phyloP scores from a whole-genome alignment of 768 basidiomycete species.

The Nidularia sp. region DNA sequence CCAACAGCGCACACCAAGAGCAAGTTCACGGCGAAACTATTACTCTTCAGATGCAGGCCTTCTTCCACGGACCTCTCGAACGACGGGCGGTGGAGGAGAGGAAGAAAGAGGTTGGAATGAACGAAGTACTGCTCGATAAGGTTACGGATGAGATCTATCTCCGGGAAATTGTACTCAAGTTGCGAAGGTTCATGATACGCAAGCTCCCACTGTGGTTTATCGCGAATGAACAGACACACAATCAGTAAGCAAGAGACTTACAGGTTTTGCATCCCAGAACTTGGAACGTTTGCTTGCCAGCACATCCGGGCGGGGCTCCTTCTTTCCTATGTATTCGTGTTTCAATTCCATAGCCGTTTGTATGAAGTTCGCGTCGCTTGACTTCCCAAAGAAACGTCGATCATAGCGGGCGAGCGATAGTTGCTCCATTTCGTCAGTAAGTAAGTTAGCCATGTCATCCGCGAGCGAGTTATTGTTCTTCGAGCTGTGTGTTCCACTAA shows the following conservation, averaged over 20 bases:
- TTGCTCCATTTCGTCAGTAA: conserved; percentile 30
- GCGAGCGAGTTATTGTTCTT: conserved; percentile 26
- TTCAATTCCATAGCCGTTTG: conserved; percentile 56
- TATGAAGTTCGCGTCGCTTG: conserved; percentile 50
- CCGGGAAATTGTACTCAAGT: conserved; percentile 41
- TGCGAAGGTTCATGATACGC: conserved; percentile 4
- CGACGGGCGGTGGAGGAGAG: conserved; percentile 69
- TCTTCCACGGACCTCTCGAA: conserved; percentile 53
- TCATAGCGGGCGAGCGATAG: conserved; percentile 28
- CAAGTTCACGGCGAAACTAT: conserved; percentile 53
- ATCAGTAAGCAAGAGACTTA: conserved; percentile 11
- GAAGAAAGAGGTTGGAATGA: conserved; percentile 49
- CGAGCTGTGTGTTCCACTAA: conserved; percentile 13
- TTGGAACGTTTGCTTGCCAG: conserved; percentile 21
- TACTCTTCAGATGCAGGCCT: conserved; percentile 45
- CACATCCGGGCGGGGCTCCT: conserved; percentile 8
- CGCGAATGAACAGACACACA: background rate
- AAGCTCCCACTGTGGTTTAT: conserved; percentile 32
- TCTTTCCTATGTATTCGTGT: conserved; percentile 42
- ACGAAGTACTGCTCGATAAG: conserved; percentile 67
- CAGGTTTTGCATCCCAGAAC: conserved; percentile 32
- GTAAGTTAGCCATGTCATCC: conserved; percentile 3
- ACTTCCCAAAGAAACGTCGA: conserved; percentile 51
- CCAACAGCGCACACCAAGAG: conserved; percentile 72
- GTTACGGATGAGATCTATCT: conserved; percentile 39